These are phyloP conservation scores for Alternaria sp. DNA, from an alignment of 2,329 filamentous ascomycete species.

Conservation along the genomic window DNA sequence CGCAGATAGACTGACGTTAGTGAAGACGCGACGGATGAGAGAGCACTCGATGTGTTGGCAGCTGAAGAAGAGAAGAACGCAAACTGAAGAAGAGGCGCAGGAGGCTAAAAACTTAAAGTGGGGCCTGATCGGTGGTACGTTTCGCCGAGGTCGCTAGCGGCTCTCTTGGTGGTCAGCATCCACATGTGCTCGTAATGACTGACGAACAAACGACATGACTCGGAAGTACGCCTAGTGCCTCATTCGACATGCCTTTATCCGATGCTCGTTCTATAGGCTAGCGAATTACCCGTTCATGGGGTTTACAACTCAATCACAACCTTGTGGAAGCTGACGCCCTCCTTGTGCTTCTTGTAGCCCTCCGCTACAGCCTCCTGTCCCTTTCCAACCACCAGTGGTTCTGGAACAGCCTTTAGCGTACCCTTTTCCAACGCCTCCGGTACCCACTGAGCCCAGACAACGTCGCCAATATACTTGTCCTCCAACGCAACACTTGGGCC, in stretches of 20 bases:
- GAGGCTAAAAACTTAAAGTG: conserved; percentile 20
- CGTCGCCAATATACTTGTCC: conserved; percentile 44
- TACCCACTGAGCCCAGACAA: conserved; percentile 47
- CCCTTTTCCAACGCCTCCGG: conserved; percentile 45
- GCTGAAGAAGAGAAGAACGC: conserved; percentile 9
- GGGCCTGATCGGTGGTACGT: conserved; percentile 10
- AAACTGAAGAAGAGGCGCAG: conserved; percentile 10
- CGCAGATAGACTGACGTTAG: background rate
- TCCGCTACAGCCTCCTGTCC: conserved; percentile 43
- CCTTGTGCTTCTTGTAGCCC: conserved; percentile 39
- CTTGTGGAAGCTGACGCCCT: conserved; percentile 48
- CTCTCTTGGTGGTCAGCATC: background rate
- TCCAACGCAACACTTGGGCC: conserved; percentile 29
- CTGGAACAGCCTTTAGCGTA: conserved; percentile 42
- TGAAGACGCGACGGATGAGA: background rate
- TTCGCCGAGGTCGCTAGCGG: conserved; percentile 10
- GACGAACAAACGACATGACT: background rate
- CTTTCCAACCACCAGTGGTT: conserved; percentile 41
- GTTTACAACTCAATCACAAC: conserved; percentile 40
- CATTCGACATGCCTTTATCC: background rate
- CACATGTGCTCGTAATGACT: background rate
- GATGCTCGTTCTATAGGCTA: background rate
- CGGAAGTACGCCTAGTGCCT: background rate
- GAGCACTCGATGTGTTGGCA: conserved; percentile 3
- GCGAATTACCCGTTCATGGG: background rate